Evolutionary conservation across 208 protist species (phyloP), one percentile per base, ranked within the genome.

Genomic region (Trypanosomatidae sp.): DNA sequence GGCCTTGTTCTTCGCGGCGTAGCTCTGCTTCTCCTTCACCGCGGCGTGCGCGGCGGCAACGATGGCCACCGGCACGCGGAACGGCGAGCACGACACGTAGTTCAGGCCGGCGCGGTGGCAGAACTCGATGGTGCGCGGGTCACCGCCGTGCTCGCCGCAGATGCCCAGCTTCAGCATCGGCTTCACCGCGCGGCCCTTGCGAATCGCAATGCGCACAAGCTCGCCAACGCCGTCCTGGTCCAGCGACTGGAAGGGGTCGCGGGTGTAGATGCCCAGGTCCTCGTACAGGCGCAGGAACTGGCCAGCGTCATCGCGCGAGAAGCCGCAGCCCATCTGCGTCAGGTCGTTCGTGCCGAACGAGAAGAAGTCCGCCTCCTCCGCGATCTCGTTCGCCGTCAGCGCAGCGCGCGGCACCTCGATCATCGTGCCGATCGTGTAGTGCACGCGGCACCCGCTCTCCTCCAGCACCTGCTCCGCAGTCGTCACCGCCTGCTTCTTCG

Each of bases 261-360:
- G 76, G 69, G 79, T 64, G 87, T 97, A 96, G 81, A 99, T 92
- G 69, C 88, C 92, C 41, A 95, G 73, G n/a, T 98, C 85, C 74
- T 92, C 74, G 80, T 99, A 99, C 66, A 93, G 81, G 65, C 84
- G 80, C 69, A 99, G 82, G 94, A 99, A 99, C 58, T 87, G 84
- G 33, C 83, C 93, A 44, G 94, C 85, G 81, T 99, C 98, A 83
- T 99, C 98, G 71, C 98, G 92, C 9, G 97, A 99, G 85, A 98
- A 98, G 73, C 96, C 96, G 74, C 95, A 98, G 71, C 96, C 98
- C 90, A 98, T 98, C 86, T 99, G 97, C 53, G 97, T 99, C 52
- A 99, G 86, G 72, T 99, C 98, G 88, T 99, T 99, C 55, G 97
- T 99, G 55, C 98, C 97, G 80, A 99, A 98, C 39, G 95, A 98